Percentiles rank a stretch among this genome's conserved stretches.
Conservation (phyloP, 345 rosid genomes). For the Populus euphratica region DNA sequence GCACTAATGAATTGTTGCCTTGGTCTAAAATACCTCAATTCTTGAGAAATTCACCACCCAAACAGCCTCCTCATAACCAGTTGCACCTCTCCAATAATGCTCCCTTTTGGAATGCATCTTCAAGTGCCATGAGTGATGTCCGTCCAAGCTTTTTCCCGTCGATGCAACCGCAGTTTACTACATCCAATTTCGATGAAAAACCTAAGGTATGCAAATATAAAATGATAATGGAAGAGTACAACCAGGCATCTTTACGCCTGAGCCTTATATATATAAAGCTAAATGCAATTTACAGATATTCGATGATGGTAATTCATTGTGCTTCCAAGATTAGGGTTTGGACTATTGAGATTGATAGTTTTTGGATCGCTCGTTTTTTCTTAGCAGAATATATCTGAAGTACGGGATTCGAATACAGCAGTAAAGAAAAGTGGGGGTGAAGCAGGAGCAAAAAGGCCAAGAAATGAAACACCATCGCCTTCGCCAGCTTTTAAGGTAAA, state of each 20-base stretch:
- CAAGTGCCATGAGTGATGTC: slow-evolving; percentile 43
- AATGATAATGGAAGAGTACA: not conserved
- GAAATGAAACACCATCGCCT: slow-evolving; percentile 71
- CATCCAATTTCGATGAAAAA: slow-evolving; percentile 40
- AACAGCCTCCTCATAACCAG: slow-evolving; percentile 46
- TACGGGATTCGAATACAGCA: slow-evolving; percentile 39
- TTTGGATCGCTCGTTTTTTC: slow-evolving; percentile 6
- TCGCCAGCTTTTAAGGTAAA: slow-evolving; percentile 90
- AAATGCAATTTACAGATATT: not conserved
- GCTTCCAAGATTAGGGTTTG: slow-evolving; percentile 27
- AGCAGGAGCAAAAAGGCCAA: slow-evolving; percentile 57
- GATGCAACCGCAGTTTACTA: slow-evolving; percentile 49
- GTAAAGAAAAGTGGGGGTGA: slow-evolving; percentile 69
- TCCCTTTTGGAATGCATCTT: slow-evolving; percentile 79
- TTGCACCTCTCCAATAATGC: slow-evolving; percentile 88
- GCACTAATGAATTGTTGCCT: slow-evolving; percentile 37
- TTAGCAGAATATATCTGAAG: slow-evolving; percentile 45
- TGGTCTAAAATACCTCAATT: slow-evolving; percentile 66
- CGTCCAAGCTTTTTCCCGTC: slow-evolving; percentile 58
- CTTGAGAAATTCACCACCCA: slow-evolving; percentile 62
- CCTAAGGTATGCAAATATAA: slow-evolving; percentile 24
- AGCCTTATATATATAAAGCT: not conserved
- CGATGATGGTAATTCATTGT: not conserved
- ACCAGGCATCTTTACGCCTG: not conserved
- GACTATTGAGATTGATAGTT: slow-evolving; percentile 9